Percentiles rank a stretch among this genome's conserved stretches.
phyloP scores from a whole-genome alignment of 495 filamentous ascomycete species.

The Tetracladium setigerum region DNA sequence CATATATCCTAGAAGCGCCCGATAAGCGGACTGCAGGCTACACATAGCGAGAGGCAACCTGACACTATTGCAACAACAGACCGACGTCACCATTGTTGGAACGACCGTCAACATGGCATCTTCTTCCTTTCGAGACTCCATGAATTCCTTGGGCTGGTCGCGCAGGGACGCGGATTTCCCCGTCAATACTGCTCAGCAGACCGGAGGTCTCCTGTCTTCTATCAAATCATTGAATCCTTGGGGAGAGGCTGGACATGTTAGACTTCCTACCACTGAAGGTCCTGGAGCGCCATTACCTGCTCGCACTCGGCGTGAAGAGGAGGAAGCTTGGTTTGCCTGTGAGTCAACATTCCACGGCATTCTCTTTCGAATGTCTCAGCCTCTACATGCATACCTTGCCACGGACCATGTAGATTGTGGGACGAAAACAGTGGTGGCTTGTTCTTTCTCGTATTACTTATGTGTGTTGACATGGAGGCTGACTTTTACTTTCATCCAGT shows the following conservation, averaged over 20 bases:
- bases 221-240: conserved; percentile 88
- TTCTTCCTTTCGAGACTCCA: conserved; percentile 80
- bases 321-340: conserved; percentile 93
- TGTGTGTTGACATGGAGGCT: conserved; percentile 9
- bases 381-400: conserved; percentile 15
- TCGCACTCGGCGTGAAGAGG: conserved; percentile 78
- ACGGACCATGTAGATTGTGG: conserved; percentile 10
- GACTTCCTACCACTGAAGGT: conserved; percentile 77
- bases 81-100: not conserved
- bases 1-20: too few relatives aligned
- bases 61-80: conserved; percentile 13
- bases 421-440: conserved; percentile 14
- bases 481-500: conserved; percentile 44
- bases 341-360: conserved; percentile 45
- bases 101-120: conserved; percentile 63
- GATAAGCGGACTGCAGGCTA: too few relatives aligned
- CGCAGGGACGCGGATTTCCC: conserved; percentile 75
- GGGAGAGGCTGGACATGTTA: conserved; percentile 78
- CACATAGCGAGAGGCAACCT: too few relatives aligned
- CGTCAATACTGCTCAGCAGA: conserved; percentile 64
- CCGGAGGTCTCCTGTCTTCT: conserved; percentile 63
- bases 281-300: conserved; percentile 85
- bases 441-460: conserved; percentile 10
- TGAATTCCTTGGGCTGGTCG: conserved; percentile 94
- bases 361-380: conserved; percentile 13